phyloP scores from a whole-genome alignment of 108 stramenopile genomes.

The Hondaea fermentalgiana region DNA sequence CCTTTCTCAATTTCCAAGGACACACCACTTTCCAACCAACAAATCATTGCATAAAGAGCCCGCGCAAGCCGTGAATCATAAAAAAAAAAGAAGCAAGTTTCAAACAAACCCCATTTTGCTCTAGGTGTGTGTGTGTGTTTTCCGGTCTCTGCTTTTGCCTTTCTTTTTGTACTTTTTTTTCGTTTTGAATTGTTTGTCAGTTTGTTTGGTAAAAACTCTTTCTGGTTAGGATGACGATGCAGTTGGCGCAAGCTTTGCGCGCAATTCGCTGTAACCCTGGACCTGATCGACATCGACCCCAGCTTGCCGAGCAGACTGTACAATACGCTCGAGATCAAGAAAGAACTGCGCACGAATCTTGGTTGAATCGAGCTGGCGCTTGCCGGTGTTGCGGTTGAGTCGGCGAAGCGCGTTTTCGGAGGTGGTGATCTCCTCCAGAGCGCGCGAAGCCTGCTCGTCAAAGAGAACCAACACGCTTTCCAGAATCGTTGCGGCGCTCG shows the following conservation, averaged over 20 bases:
- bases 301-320: background rate
- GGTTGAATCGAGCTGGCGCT: background rate
- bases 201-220: too few relatives aligned
- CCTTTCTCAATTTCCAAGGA: too few relatives aligned
- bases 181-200: too few relatives aligned
- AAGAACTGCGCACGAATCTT: background rate
- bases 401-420: background rate
- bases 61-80: too few relatives aligned
- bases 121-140: too few relatives aligned
- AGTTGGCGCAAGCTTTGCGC: background rate
- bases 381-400: background rate
- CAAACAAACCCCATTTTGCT: too few relatives aligned
- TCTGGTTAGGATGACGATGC: background rate
- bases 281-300: background rate
- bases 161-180: too few relatives aligned
- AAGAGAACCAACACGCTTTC: background rate
- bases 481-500: background rate
- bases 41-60: too few relatives aligned
- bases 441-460: background rate
- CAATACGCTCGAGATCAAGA: background rate
- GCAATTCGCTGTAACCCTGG: background rate
- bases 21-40: too few relatives aligned
- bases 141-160: too few relatives aligned
- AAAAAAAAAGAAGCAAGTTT: too few relatives aligned
- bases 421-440: background rate